These are phyloP conservation scores for Talaromyces sp. DNA, from an alignment of 2,329 filamentous ascomycete species.

Conservation along the genomic window DNA sequence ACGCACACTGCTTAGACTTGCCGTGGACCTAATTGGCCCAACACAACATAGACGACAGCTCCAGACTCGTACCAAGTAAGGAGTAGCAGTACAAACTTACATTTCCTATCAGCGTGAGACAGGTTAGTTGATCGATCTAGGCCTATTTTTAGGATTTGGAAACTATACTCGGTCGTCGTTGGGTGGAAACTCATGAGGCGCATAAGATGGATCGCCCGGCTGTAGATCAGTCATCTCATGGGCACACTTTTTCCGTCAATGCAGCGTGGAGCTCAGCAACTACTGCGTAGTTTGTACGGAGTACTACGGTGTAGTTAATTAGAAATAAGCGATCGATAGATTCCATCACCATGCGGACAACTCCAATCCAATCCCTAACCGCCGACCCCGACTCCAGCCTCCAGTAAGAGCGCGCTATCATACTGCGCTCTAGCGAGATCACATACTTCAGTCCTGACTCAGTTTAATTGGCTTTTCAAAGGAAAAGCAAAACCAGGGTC, in stretches of 20 bases:
- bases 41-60: neutral
- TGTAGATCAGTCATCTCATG: neutral
- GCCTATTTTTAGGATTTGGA: neutral
- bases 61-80: neutral
- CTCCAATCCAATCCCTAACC: constrained; percentile 12
- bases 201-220: neutral
- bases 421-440: neutral
- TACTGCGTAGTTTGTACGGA: neutral
- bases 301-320: neutral
- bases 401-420: constrained; percentile 4
- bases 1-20: neutral
- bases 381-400: constrained; percentile 7
- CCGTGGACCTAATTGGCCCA: neutral
- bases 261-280: neutral
- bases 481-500: neutral
- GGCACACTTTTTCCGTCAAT: neutral
- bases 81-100: neutral
- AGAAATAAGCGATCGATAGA: neutral
- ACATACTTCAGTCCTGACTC: neutral
- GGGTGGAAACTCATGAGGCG: neutral
- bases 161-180: neutral
- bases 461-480: neutral
- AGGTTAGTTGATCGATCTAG: neutral
- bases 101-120: neutral
- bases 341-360: neutral